Evolutionary conservation across 306 rosid species (phyloP).

Genomic region (Trifolium repens): DNA sequence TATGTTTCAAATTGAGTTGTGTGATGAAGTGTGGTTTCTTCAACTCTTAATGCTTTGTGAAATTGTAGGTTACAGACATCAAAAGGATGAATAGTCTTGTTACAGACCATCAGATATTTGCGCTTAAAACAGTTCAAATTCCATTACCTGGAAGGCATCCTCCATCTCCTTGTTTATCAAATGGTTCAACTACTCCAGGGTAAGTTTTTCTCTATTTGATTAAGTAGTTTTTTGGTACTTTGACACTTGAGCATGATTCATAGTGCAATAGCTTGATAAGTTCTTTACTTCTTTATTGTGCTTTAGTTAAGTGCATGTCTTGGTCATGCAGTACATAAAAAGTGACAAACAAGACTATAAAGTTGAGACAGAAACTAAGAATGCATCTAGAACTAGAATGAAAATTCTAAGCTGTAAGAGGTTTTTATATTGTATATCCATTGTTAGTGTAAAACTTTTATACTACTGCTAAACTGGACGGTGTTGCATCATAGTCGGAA

Average conservation of each 20-base stretch:
- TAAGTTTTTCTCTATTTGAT: constrained; percentile 41
- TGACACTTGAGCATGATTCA: constrained; percentile 12
- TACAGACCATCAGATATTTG: constrained; percentile 91
- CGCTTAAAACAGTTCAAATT: constrained; percentile 76
- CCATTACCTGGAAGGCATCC: constrained; percentile 95
- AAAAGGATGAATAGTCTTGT: constrained; percentile 86
- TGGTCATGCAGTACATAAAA: background rate
- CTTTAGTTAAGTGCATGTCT: constrained; percentile 6
- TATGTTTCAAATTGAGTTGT: constrained; percentile 1
- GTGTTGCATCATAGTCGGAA: constrained; percentile 6
- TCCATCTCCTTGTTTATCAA: constrained; percentile 78
- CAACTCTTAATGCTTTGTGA: constrained; percentile 26
- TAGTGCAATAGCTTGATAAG: background rate
- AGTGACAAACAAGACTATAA: constrained; percentile 3
- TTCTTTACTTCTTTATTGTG: background rate
- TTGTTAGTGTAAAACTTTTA: background rate
- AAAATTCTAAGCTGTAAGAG: constrained; percentile 7
- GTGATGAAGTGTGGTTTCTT: constrained; percentile 18
- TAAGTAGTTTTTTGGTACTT: background rate
- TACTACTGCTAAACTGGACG: background rate
- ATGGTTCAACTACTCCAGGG: constrained; percentile 49
- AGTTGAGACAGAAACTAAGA: constrained; percentile 19
- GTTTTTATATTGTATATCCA: background rate
- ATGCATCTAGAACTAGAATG: constrained; percentile 16
- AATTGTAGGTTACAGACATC: constrained; percentile 69